Base-by-base conservation (phyloP, 1,284 basidiomycete species). In the Neonothopanus nambi region DNA sequence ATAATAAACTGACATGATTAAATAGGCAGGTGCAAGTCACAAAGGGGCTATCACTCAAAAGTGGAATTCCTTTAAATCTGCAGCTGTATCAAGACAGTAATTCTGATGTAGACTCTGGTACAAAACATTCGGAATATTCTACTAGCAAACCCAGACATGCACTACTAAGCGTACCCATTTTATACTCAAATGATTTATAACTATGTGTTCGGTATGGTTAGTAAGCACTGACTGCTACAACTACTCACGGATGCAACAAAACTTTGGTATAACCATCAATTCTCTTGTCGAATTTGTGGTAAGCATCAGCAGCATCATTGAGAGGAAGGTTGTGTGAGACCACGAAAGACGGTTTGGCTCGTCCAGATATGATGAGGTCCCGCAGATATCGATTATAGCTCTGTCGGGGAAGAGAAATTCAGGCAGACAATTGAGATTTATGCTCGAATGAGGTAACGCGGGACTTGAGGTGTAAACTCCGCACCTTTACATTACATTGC, bases 401-500 rank as follows among this genome's bases (percentile, higher is more conserved):
- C 76, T 79, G 52, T 17, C n/a, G 13, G 11, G 28, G 38, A 20
- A 17, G 24, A 20, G 3, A 46, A 2, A 20, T 7, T 24, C 20
- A 12, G 8, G 28, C 15, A 26, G 23, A 17, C 23, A 46, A 4
- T 18, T 23, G 12, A 3, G 42, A 6, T 13, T 18, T 20, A 8
- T 17, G 13, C 9, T 3, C 5, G 11, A 15, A 21, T 15, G 17
- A 51, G 33, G 12, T 13, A 2, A 23, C 18, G 23, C 11, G 39
- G 15, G 48, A 35, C 21, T 52, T 37, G 21, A 54, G n/a, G 45
- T 13, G 17, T 44, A 8, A 21, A 33, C 21, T 17, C 43, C 57
- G 40, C 23, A 77, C 75, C 71, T 81, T 81, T 57, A 80, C 79
- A 53, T 80, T 79, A 63, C 78, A 80, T 61, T 80, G 77, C 0